Evolutionary conservation across 1,284 basidiomycete genomes (phyloP).

Genomic region (Sanghuangporus baumii): DNA sequence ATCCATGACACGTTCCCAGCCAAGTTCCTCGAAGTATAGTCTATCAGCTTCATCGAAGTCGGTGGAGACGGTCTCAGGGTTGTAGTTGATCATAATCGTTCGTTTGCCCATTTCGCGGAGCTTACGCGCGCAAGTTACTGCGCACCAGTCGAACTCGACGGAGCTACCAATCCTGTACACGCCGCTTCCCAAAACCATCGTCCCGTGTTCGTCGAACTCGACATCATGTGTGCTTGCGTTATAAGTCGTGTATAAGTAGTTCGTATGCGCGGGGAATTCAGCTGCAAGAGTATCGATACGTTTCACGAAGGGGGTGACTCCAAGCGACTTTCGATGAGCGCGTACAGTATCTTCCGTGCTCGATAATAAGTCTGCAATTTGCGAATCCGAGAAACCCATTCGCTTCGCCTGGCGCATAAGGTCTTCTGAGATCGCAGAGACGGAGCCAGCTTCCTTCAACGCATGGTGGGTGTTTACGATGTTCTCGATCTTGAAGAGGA

Average conservation of each 20-base stretch:
- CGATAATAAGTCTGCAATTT: constrained; percentile 78
- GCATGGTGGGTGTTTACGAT: constrained; percentile 82
- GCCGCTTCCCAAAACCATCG: constrained; percentile 98
- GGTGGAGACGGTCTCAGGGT: constrained; percentile 98
- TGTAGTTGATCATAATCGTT: constrained; percentile 99
- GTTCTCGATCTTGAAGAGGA: constrained; percentile 97
- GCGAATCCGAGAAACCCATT: constrained; percentile 92
- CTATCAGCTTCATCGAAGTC: constrained; percentile 99
- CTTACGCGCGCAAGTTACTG: constrained; percentile 93
- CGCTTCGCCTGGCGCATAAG: constrained; percentile 82
- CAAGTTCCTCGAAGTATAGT: constrained; percentile 97
- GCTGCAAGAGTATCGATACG: constrained; percentile 99
- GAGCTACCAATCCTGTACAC: constrained; percentile 98
- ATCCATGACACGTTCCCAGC: constrained; percentile 98
- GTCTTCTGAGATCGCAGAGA: constrained; percentile 51
- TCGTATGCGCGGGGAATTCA: constrained; percentile 98
- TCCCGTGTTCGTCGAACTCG: constrained; percentile 93
- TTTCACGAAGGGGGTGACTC: constrained; percentile 96
- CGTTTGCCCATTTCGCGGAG: constrained; percentile 88
- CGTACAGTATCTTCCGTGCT: constrained; percentile 74
- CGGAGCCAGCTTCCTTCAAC: constrained; percentile 62
- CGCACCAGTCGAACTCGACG: constrained; percentile 99
- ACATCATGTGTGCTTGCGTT: constrained; percentile 96
- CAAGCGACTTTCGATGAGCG: constrained; percentile 77
- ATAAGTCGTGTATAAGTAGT: constrained; percentile 99